phyloP scores from a whole-genome alignment of 208 protist genomes.

The Crithidia thermophila region DNA sequence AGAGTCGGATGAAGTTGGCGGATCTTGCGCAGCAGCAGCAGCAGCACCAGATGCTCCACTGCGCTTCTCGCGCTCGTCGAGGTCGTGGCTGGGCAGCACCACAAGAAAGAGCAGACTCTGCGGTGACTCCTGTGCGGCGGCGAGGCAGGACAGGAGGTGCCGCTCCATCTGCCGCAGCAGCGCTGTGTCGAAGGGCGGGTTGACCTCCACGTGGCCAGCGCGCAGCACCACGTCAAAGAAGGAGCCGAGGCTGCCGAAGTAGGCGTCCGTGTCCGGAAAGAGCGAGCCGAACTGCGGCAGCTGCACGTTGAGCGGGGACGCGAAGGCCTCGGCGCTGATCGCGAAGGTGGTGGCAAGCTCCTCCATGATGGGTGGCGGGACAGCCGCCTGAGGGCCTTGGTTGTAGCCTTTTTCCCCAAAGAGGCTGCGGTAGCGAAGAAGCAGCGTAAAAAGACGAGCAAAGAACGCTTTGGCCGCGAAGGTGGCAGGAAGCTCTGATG shows the following conservation, averaged over 20 bases:
- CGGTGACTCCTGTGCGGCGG: not conserved
- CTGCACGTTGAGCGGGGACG: slow-evolving; percentile 84
- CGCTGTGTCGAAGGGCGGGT: slow-evolving; percentile 83
- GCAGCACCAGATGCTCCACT: not conserved
- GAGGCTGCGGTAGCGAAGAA: slow-evolving; percentile 61
- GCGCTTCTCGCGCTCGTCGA: slow-evolving; percentile 46
- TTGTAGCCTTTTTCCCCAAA: slow-evolving; percentile 69
- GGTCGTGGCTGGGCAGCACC: slow-evolving; percentile 73
- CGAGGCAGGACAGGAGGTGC: slow-evolving; percentile 35
- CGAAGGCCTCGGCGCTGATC: slow-evolving; percentile 84
- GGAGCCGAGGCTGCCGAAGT: slow-evolving; percentile 78
- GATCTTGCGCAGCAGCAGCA: too few species aligned
- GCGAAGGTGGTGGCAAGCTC: slow-evolving; percentile 44
- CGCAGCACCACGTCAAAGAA: slow-evolving; percentile 86
- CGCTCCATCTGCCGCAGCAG: slow-evolving; percentile 60
- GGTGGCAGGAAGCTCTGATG: too few species aligned
- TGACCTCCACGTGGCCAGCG: slow-evolving; percentile 68
- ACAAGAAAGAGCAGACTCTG: slow-evolving; percentile 59
- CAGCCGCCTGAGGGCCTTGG: slow-evolving; percentile 67
- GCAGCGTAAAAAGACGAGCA: slow-evolving; percentile 45
- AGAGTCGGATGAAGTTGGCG: too few species aligned
- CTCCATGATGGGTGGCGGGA: slow-evolving; percentile 60
- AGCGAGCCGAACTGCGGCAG: slow-evolving; percentile 74
- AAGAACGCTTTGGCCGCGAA: slow-evolving; percentile 31
- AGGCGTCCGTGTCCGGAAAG: slow-evolving; percentile 84